These are phyloP conservation scores for Tolypocladium guangdongense DNA, from an alignment of 2,329 filamentous ascomycete species.

Conservation along the genomic window DNA sequence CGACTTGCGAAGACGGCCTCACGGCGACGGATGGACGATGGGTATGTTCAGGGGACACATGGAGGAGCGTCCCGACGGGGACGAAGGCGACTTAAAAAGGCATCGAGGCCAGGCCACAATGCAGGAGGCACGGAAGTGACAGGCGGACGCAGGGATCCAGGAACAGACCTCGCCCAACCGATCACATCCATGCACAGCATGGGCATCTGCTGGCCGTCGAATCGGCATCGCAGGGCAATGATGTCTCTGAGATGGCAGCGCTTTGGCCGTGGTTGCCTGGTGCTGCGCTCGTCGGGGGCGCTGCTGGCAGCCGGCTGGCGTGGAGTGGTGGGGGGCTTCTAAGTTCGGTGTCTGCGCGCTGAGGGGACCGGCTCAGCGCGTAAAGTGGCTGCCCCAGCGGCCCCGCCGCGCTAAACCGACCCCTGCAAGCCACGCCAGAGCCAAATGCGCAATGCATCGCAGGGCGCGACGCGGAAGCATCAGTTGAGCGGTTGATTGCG, in stretches of 20 bases:
- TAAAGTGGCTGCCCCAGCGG: constrained; percentile 7
- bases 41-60: background rate
- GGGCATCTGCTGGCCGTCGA: background rate
- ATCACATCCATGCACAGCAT: background rate
- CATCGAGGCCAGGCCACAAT: background rate
- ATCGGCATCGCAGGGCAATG: background rate
- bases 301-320: background rate
- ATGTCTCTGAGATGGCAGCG: background rate
- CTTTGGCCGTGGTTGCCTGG: background rate
- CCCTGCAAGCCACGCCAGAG: background rate
- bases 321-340: constrained; percentile 1
- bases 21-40: background rate
- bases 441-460: too few species aligned
- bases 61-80: background rate
- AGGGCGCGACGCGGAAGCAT: background rate
- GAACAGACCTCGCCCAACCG: background rate
- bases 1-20: too few species aligned
- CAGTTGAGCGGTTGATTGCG: background rate
- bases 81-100: background rate
- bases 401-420: constrained; percentile 3
- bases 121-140: background rate
- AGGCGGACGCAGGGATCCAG: background rate
- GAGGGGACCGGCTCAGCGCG: constrained; percentile 2
- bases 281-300: background rate
- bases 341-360: background rate